Conservation (phyloP, 148 eudicot genomes). For the Nyssa sinensis region DNA sequence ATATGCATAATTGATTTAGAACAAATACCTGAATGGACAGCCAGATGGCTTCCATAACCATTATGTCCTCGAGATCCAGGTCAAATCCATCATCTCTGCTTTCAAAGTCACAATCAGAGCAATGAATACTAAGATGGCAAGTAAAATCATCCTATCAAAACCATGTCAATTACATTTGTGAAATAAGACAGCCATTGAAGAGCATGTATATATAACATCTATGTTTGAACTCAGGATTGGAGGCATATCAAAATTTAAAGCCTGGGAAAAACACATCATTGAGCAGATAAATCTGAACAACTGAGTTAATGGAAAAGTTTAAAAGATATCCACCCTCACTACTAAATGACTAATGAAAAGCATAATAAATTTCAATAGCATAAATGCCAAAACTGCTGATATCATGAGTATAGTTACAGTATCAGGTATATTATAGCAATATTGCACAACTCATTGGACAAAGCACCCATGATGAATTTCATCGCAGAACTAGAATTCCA, state of each 20-base stretch:
- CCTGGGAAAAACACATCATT: not conserved
- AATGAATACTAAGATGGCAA: not conserved
- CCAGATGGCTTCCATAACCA: conserved; percentile 99
- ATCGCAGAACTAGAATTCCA: not conserved
- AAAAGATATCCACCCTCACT: not conserved
- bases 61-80: conserved; percentile 89
- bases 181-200: too few relatives aligned
- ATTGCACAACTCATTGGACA: too few relatives aligned
- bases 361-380: too few relatives aligned
- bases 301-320: not conserved
- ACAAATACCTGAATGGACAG: conserved; percentile 81
- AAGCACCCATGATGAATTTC: too few relatives aligned
- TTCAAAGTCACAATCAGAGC: conserved; percentile 14
- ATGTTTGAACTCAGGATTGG: not conserved
- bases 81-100: conserved; percentile 85
- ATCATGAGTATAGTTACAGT: too few relatives aligned
- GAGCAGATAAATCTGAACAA: not conserved
- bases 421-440: too few relatives aligned
- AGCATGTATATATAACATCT: not conserved
- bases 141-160: not conserved
- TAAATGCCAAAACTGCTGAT: too few relatives aligned
- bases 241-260: not conserved
- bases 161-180: not conserved
- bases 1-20: not conserved
- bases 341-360: too few relatives aligned